Evolutionary conservation across 257 asterid species (phyloP).

Genomic region (Solanum pimpinellifolium): DNA sequence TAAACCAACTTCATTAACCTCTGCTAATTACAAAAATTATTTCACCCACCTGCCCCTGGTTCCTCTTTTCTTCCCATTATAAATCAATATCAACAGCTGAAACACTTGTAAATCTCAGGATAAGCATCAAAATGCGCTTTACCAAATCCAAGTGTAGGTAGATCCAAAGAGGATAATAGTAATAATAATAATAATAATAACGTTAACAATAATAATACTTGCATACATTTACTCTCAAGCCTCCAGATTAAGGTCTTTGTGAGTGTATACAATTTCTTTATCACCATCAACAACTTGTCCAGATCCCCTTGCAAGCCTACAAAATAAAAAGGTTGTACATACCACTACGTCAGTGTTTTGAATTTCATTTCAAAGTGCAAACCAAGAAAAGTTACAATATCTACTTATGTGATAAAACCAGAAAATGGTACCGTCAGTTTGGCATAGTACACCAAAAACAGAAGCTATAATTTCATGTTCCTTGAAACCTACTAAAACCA

Average conservation of each 20-base stretch:
- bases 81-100: not conserved
- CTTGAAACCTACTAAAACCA: not conserved
- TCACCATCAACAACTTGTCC: constrained; percentile 48
- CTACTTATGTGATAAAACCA: not conserved
- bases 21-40: not conserved
- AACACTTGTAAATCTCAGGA: not conserved
- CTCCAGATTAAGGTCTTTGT: constrained; percentile 25
- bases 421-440: not conserved
- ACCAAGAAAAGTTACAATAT: not conserved
- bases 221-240: not conserved
- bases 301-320: constrained; percentile 43
- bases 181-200: not conserved
- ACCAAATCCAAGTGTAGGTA: not conserved
- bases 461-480: not conserved
- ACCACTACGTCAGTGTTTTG: not conserved
- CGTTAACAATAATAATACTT: not conserved
- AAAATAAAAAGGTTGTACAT: not conserved
- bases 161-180: not conserved
- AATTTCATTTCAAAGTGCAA: not conserved
- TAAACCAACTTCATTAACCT: not conserved
- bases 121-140: not conserved
- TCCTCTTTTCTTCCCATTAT: not conserved
- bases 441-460: not conserved
- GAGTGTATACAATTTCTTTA: constrained; percentile 30
- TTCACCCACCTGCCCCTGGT: not conserved